Evolutionary conservation across 768 basidiomycete genomes (phyloP), one percentile per base, ranked within the genome.

Genomic region (Cubamyces lactineus): DNA sequence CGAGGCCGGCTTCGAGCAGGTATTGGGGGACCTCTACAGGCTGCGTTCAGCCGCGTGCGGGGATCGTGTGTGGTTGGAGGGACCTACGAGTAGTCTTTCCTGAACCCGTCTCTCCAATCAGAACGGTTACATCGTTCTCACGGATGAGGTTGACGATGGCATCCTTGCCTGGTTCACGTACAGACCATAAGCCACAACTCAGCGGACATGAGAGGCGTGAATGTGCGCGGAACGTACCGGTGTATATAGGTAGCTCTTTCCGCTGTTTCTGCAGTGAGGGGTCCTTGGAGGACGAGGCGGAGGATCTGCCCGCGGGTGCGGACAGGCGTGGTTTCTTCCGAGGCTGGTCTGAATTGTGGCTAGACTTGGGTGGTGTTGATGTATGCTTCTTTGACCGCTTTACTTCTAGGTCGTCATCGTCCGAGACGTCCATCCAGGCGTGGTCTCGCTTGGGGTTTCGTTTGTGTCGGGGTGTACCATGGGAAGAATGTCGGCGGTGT

Each of bases 31-130:
- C 86, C 81, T 99, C 96, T 99, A 77, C 46, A 2, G 34, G 54
- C 19, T 30, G 17, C 4, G 40, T 38, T 30, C 21, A 39, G 5
- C 45, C 17, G 34, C 9, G 42, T 12, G 40, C 12, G 30, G n/a
- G n/a, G 50, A 23, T 16, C 5, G 11, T 34, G 46, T 9, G 28
- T 15, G 42, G 13, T n/a, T 23, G 24, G 13, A 34, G 53, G 56
- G 43, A 87, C 94, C 70, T 75, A 96, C 96, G 96, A 51, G 97
- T 99, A 0, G 96, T 96, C 78, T 99, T 99, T 64, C 97, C 97
- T 19, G 95, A 97, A 13, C 97, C 97, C 0, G 97, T 98, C 76
- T 99, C 97, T 41, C 96, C 97, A 2, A 99, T 82, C 9, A 99
- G 83, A 46, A 98, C 86, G 1, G 88, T 91, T 7, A 94, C 88